Evolutionary conservation across 148 eudicot genomes (phyloP).

Genomic region (Tetragonia tetragonoides): DNA sequence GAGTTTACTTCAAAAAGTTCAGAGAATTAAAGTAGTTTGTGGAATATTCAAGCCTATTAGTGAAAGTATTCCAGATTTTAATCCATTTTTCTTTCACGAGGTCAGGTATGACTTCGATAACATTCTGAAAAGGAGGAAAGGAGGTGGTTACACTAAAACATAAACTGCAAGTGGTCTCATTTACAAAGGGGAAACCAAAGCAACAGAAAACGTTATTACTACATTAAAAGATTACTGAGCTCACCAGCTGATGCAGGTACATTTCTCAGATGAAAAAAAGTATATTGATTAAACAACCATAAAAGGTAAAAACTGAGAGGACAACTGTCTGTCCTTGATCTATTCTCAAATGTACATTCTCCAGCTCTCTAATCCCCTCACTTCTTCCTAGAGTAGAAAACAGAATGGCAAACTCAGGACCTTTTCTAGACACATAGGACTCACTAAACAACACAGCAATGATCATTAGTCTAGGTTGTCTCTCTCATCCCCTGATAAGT

Average conservation of each 20-base stretch:
- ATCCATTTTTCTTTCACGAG: not conserved
- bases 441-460: not conserved
- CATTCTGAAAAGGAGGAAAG: not conserved
- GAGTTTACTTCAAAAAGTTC: not conserved
- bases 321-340: not conserved
- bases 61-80: not conserved
- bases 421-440: not conserved
- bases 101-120: conserved; percentile 1
- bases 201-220: not conserved
- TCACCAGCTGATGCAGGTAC: not conserved
- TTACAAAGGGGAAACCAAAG: not conserved
- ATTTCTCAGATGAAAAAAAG: not conserved
- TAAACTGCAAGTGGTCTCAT: not conserved
- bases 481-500: not conserved
- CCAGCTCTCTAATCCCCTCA: not conserved
- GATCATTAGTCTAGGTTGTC: not conserved
- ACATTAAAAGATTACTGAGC: not conserved
- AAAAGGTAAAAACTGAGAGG: not conserved
- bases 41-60: not conserved
- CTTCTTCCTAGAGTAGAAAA: not conserved
- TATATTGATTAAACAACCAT: not conserved
- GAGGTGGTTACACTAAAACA: not conserved
- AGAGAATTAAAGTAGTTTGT: not conserved
- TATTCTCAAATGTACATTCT: not conserved
- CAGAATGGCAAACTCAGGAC: not conserved